Evolutionary conservation across 371 early-diverging fungal species (phyloP), one percentile per base, ranked within the genome.

Genomic region (Thermomucor indicae-seudaticae): DNA sequence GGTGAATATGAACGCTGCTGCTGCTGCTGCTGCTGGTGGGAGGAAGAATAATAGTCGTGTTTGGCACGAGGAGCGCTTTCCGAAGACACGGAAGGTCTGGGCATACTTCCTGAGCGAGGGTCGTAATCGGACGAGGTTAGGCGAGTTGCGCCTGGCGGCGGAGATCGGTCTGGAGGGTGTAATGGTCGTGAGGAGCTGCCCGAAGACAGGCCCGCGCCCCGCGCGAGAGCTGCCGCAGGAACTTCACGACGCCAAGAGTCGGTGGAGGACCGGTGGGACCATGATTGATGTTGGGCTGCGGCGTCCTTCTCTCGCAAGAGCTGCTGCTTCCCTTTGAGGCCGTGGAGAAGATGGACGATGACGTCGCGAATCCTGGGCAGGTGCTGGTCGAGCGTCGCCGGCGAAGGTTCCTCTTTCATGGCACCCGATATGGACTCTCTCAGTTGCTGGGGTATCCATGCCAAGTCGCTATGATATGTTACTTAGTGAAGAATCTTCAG

Each of bases 331-430:
- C 65, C 72, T 37, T 80, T 81, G 8, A 84, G 51, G 4, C 82
- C 84, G 55, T 84, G 82, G 11, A 84, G 54, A 20, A 84, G 63
- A 40, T 67, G 75, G 25, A 84, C 81, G 56, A 84, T 84, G 12
- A 81, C 75, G 47, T 81, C 84, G 31, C 78, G 74, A 43, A 84
- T 81, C 42, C 70, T 71, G 27, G 84, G 84, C 23, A 84, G 52
- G 45, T 81, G 65, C 45, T 73, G 70, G 31, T 84, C 82, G 7
- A 84, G 51, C 3, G 74, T 62, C 1, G 60, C 43, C 7, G 75
- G 75, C 2, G 84, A 81, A 20, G 80, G 79, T 4, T 69, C 70
- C 43, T 84, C 79, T 0, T 67, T 58, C 59, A 84, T 71, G 1
- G 81, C 77, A 3, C 58, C 65, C 20, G 76, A 72, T 8, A 84